Percentiles rank a stretch among this genome's conserved stretches.
Conservation (phyloP, 2,329 filamentous ascomycete genomes). For the Aspergillus sp. region DNA sequence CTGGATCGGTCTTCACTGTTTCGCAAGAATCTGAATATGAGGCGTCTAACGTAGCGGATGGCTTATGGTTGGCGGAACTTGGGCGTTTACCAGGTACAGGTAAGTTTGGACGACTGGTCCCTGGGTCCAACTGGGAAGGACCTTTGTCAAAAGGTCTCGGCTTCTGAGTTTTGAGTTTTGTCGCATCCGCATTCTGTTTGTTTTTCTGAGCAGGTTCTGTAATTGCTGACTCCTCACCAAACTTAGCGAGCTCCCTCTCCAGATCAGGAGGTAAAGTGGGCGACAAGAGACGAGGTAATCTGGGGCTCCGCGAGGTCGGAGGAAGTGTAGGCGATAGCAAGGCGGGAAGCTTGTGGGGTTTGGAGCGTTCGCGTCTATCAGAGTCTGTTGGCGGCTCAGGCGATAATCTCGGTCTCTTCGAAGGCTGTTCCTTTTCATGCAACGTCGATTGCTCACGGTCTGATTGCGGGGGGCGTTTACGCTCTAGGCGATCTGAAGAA, state of each 20-base stretch:
- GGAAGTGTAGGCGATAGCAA: slow-evolving; percentile 42
- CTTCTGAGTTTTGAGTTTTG: slow-evolving; percentile 20
- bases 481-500: slow-evolving; percentile 16
- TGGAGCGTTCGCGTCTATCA: slow-evolving; percentile 21
- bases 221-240: slow-evolving; percentile 33
- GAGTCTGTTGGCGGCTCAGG: slow-evolving; percentile 30
- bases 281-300: slow-evolving; percentile 55
- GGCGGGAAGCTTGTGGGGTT: slow-evolving; percentile 30
- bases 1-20: slow-evolving; percentile 6
- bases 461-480: slow-evolving; percentile 27
- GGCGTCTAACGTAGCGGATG: slow-evolving; percentile 3
- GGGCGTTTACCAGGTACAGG: slow-evolving; percentile 7
- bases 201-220: slow-evolving; percentile 15
- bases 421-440: slow-evolving; percentile 13
- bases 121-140: slow-evolving; percentile 13
- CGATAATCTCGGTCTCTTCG: slow-evolving; percentile 42
- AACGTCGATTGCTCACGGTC: slow-evolving; percentile 15
- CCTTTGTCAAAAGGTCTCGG: slow-evolving; percentile 12
- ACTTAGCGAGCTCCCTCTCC: slow-evolving; percentile 50
- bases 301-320: slow-evolving; percentile 38
- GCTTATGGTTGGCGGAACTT: slow-evolving; percentile 11
- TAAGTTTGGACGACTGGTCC: not conserved
- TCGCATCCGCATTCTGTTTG: slow-evolving; percentile 13
- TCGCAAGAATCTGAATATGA: slow-evolving; percentile 7
- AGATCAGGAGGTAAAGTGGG: slow-evolving; percentile 57